Base-by-base conservation (phyloP, 805 yeast genomes). In the Candida silvicultrix region DNA sequence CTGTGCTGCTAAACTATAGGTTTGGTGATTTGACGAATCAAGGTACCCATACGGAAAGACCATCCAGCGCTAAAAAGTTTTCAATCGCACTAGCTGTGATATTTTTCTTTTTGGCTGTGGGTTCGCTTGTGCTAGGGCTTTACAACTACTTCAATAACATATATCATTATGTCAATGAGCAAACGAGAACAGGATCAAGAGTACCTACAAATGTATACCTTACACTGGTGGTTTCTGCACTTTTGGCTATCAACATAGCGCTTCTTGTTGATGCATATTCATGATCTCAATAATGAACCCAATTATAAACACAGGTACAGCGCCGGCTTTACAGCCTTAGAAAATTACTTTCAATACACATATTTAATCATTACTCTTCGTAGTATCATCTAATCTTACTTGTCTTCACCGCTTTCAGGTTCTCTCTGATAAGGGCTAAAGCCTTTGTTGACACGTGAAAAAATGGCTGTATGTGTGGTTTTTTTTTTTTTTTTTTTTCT, bases 81-180 rank as follows among this genome's bases (percentile, higher is more conserved):
- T 43, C 55, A 19, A 31, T 50, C 5, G 49, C 36, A 10, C 38
- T 53, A 4, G 54, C 55, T 0, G 20, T 52, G 0, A n/a, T 54
- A 10, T 51, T 44, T 47, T 57, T 51, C 39, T 37, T 44, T 6
- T 29, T 49, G 14, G 41, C 51, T 4, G 12, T 50, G 21, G 43
- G 42, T 1, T 43, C 53, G 2, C 44, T 59, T 12, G 23, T 34
- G 0, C 19, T 58, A 7, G 62, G 59, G 0, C 15, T 45, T 1
- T 54, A 45, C 44, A 57, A 56, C 48, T 59, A 59, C 43, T 58
- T 46, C 31, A 46, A 41, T 19, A 56, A 44, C 21, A 42, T 57
- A 1, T 39, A 49, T 20, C 49, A 49, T 25, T 48, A 46, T 42
- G 40, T 57, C 8, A 46, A 50, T 3, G 51, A 56, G 19, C 45